A percentile compares a stretch with the other conserved stretches of the same genome.
These are phyloP conservation scores for Sphenostylis stenocarpa DNA, from an alignment of 306 rosid genomes.

Conservation along the genomic window DNA sequence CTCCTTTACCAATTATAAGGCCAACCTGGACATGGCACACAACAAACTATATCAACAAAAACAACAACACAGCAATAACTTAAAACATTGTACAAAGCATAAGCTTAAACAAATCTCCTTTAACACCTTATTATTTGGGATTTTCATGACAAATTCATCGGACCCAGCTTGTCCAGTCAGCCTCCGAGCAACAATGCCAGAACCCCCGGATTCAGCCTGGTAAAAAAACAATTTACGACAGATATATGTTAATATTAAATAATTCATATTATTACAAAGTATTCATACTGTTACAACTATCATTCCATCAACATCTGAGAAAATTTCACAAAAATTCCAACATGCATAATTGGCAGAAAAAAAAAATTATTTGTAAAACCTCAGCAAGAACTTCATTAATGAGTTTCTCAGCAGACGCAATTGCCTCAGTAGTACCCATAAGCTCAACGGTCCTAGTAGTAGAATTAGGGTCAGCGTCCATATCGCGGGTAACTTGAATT, in stretches of 20 bases:
- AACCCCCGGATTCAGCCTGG: conserved; percentile 97
- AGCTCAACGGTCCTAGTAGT: conserved; percentile 71
- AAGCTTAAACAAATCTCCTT: background rate
- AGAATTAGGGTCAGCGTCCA: conserved; percentile 81
- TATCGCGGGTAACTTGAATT: conserved; percentile 93
- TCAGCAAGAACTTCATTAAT: conserved; percentile 87
- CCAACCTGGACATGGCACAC: conserved; percentile 65
- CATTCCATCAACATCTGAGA: background rate
- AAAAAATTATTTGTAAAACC: conserved; percentile 36
- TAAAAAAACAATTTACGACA: background rate
- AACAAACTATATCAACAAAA: background rate
- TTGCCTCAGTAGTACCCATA: conserved; percentile 84
- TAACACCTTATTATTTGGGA: conserved; percentile 90
- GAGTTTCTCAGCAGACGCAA: conserved; percentile 82
- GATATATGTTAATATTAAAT: too few species aligned
- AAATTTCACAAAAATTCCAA: background rate
- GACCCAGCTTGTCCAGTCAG: conserved; percentile 72
- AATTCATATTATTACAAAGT: too few species aligned
- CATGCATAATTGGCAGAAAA: background rate
- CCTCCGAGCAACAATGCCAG: conserved; percentile 68
- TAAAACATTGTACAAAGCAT: background rate
- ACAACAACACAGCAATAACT: background rate
- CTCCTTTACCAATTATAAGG: conserved; percentile 94
- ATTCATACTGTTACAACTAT: background rate
- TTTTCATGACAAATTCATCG: conserved; percentile 69